Base-by-base conservation (phyloP, 352 stramenopile species). In the Phytophthora pinifolia region DNA sequence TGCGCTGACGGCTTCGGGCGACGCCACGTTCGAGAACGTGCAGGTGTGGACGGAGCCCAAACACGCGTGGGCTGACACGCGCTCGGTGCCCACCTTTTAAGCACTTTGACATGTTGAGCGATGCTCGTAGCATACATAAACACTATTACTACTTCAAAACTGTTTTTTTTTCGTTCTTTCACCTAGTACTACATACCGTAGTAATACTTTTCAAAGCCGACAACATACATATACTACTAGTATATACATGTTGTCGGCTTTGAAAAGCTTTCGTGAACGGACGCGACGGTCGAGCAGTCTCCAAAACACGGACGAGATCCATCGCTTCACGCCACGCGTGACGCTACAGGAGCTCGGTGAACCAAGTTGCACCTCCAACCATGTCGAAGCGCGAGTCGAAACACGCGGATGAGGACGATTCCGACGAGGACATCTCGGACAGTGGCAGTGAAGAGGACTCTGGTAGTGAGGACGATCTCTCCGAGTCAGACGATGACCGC, bases 331-430 rank as follows among this genome's bases (percentile, higher is more conserved):
- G 22, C 14, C 13, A 36, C 33, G 46, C 32, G 35, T 30, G 31
- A 60, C 52, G 36, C 44, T 43, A 35, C 34, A 46, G 15, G 4
- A 43, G 13, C 46, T 6, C 10, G 17, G 20, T 22, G 20, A 22
- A 22, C 20, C 20, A 22, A 22, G 20, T 22, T 3, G 20, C 20
- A 22, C 20, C 20, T 22, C 20, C 13, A 34, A 46, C 25, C 35
- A 89, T 89, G 78, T 87, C 77, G 8, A 81, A 79, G 56, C 76
- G 65, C 8, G 80, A 89, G 37, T 65, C 70, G 10, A 88, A 88
- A 62, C 70, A 65, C 36, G 81, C 83, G 45, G 72, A 72, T 18
- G 77, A 85, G 9, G 63, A 74, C 34, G 84, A 65, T 25, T 62
- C 43, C n/a, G 74, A 83, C 18, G 75, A 88, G 18, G 77, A 88